Percentiles rank a stretch among this genome's conserved stretches.
These are phyloP conservation scores for Larix kaempferi DNA, from an alignment of 75 land plant species.

Conservation along the genomic window DNA sequence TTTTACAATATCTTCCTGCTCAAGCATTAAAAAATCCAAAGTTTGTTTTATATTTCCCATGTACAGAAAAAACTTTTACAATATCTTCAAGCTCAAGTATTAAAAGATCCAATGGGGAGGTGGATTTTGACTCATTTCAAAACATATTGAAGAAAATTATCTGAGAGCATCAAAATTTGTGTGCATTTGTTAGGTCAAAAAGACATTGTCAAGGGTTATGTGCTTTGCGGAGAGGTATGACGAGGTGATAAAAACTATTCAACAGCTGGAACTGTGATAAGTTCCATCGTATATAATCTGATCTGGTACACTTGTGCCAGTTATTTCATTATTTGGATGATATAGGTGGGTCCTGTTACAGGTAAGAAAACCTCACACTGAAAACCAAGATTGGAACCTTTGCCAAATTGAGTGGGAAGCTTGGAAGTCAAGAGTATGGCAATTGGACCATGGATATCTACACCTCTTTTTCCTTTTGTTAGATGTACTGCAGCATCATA, in stretches of 20 bases:
- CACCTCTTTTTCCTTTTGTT: constrained; percentile 88
- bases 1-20: too few species aligned
- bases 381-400: constrained; percentile 1
- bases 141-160: too few species aligned
- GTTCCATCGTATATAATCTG: constrained; percentile 89
- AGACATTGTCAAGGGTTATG: too few species aligned
- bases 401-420: not conserved
- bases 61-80: too few species aligned
- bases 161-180: too few species aligned
- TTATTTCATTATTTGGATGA: constrained; percentile 81
- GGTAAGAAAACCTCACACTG: not conserved
- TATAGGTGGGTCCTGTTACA: constrained; percentile 64
- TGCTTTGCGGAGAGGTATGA: too few species aligned
- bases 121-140: too few species aligned
- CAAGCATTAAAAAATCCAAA: too few species aligned
- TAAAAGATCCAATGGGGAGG: too few species aligned
- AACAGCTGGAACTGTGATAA: constrained; percentile 61
- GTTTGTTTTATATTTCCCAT: too few species aligned
- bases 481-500: constrained; percentile 92
- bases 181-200: too few species aligned
- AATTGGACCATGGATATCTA: constrained; percentile 87
- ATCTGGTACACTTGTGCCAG: constrained; percentile 77
- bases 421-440: constrained; percentile 68
- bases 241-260: constrained; percentile 45
- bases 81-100: too few species aligned